Conservation (phyloP, 257 asterid species). For the Sherardia arvensis region DNA sequence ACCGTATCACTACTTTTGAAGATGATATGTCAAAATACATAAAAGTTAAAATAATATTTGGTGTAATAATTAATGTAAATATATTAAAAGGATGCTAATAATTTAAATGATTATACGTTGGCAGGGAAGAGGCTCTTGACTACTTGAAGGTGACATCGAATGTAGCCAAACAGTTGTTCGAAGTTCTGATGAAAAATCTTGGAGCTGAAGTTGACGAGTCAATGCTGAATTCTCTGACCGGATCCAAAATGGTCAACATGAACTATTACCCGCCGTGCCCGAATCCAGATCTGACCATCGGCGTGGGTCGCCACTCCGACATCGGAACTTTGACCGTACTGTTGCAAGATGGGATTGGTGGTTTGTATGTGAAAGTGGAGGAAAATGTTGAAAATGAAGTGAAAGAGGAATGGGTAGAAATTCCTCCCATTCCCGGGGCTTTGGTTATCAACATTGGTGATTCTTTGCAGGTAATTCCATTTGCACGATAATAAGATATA, state of each 20-base stretch:
- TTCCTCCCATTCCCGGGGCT: conserved; percentile 31
- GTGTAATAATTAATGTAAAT: too few relatives aligned
- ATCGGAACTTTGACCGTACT: conserved; percentile 26
- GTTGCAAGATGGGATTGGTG: conserved; percentile 35
- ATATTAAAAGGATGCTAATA: neutral
- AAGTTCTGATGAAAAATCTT: conserved; percentile 16
- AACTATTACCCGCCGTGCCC: conserved; percentile 30
- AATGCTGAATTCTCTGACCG: conserved; percentile 15
- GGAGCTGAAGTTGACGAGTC: conserved; percentile 17
- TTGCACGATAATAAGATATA: too few relatives aligned
- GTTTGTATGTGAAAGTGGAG: conserved; percentile 27
- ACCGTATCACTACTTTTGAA: too few relatives aligned
- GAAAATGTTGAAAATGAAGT: conserved; percentile 2
- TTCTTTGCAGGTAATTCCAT: conserved; percentile 29
- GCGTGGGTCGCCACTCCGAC: conserved; percentile 30
- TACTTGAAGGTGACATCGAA: conserved; percentile 14
- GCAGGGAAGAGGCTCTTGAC: conserved; percentile 6
- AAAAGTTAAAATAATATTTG: too few relatives aligned
- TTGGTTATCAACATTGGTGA: conserved; percentile 29
- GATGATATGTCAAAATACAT: too few relatives aligned
- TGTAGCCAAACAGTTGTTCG: conserved; percentile 14
- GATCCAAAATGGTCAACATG: conserved; percentile 26
- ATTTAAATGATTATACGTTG: neutral
- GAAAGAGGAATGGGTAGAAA: conserved; percentile 26
- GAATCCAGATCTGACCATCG: conserved; percentile 29